Evolutionary conservation across 495 filamentous ascomycete species (phyloP).

Genomic region (Darksidea phi): DNA sequence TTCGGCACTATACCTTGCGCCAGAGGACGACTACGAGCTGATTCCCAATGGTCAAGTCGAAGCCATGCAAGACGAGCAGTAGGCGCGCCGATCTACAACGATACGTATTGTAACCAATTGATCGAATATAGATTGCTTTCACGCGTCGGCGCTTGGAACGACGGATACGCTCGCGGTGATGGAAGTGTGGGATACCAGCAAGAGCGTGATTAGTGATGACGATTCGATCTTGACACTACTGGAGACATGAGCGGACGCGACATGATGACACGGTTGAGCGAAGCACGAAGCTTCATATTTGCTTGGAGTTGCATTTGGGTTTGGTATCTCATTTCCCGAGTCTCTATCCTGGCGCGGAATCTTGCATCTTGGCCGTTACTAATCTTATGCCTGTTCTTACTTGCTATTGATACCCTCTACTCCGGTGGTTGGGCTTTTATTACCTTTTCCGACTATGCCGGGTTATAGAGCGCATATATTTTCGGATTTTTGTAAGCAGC

Average conservation of each 20-base stretch:
- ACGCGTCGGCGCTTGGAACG: constrained; percentile 6
- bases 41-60: constrained; percentile 48
- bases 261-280: too few species aligned
- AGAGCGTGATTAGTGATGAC: too few species aligned
- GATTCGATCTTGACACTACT: too few species aligned
- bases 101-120: background rate
- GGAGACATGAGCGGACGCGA: too few species aligned
- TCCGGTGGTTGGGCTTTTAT: constrained; percentile 26
- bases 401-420: constrained; percentile 18
- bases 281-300: too few species aligned
- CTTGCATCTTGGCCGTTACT: too few species aligned
- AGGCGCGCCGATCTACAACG: constrained; percentile 3
- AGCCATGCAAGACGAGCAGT: constrained; percentile 23
- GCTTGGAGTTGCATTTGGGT: background rate
- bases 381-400: background rate
- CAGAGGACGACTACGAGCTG: constrained; percentile 83
- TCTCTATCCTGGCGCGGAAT: too few species aligned
- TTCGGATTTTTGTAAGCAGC: too few species aligned
- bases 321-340: background rate
- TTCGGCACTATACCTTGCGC: constrained; percentile 65
- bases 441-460: too few species aligned
- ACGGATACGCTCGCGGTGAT: constrained; percentile 7
- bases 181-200: too few species aligned
- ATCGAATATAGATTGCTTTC: constrained; percentile 3
- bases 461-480: too few species aligned